Conservation (phyloP, 768 basidiomycete species). For the Hericium erinaceus region DNA sequence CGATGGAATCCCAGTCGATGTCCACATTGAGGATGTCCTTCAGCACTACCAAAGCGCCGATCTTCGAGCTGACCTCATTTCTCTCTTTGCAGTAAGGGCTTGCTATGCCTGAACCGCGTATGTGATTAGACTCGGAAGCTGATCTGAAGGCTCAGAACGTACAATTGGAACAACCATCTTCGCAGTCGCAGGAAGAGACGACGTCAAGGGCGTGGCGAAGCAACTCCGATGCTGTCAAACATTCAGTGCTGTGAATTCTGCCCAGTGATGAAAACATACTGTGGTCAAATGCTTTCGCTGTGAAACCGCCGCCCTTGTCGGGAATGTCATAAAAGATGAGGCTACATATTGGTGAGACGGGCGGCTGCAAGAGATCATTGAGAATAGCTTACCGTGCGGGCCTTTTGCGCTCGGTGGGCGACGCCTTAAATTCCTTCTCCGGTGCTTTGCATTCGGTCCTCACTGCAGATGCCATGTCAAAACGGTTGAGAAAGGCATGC, state of each 20-base stretch:
- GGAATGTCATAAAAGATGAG: conserved; percentile 74
- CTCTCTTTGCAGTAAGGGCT: conserved; percentile 58
- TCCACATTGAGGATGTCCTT: conserved; percentile 43
- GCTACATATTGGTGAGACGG: conserved; percentile 25
- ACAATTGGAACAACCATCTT: conserved; percentile 67
- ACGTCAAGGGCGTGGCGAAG: conserved; percentile 47
- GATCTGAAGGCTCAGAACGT: conserved; percentile 10
- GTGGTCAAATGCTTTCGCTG: conserved; percentile 77
- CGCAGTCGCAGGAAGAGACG: conserved; percentile 56
- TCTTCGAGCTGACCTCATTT: conserved; percentile 66
- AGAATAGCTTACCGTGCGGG: conserved; percentile 45
- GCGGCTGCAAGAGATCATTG: no score
- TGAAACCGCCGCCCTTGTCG: conserved; percentile 52
- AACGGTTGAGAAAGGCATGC: conserved; percentile 76
- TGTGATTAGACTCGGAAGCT: background rate
- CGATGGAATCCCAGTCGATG: conserved; percentile 29
- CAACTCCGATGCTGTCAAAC: conserved; percentile 38
- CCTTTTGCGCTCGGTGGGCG: conserved; percentile 48
- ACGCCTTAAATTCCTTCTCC: conserved; percentile 59
- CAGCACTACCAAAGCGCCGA: conserved; percentile 63
- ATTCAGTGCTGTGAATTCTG: background rate
- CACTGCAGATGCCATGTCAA: conserved; percentile 58
- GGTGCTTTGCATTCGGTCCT: conserved; percentile 77
- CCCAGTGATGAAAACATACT: conserved; percentile 29
- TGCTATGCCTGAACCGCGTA: conserved; percentile 43